Percentiles rank a stretch among this genome's conserved stretches.
phyloP scores from a whole-genome alignment of 306 rosid genomes.

The Neltuma alba region DNA sequence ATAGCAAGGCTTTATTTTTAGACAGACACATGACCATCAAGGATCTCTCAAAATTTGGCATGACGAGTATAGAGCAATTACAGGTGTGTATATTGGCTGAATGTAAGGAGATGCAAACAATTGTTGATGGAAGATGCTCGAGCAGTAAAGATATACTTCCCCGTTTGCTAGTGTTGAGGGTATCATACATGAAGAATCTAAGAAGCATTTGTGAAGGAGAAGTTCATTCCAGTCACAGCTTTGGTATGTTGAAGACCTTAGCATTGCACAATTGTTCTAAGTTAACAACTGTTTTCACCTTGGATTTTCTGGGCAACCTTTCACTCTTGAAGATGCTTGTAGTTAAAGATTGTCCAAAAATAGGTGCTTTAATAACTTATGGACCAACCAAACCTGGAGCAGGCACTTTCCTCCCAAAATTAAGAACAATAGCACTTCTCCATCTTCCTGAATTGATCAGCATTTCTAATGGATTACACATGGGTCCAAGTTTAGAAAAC shows the following conservation, averaged over 20 bases:
- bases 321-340: neutral
- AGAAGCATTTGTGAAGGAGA: neutral
- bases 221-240: too few relatives aligned
- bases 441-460: neutral
- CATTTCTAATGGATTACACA: conserved; percentile 3
- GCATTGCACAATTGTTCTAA: neutral
- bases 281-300: conserved; percentile 2
- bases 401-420: neutral
- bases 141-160: neutral
- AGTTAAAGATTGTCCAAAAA: neutral
- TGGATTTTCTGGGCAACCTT: neutral
- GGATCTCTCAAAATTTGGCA: conserved; percentile 16
- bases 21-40: conserved; percentile 30
- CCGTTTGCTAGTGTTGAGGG: neutral
- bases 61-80: neutral
- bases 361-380: neutral
- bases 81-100: conserved; percentile 30
- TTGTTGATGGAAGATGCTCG: neutral
- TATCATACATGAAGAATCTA: conserved; percentile 11
- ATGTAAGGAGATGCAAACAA: conserved; percentile 39
- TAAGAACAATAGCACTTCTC: conserved; percentile 3
- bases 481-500: neutral
- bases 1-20: conserved; percentile 11
- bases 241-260: neutral
- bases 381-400: neutral